Evolutionary conservation across 2,329 filamentous ascomycete species (phyloP).

Genomic region (Cercospora canescens): DNA sequence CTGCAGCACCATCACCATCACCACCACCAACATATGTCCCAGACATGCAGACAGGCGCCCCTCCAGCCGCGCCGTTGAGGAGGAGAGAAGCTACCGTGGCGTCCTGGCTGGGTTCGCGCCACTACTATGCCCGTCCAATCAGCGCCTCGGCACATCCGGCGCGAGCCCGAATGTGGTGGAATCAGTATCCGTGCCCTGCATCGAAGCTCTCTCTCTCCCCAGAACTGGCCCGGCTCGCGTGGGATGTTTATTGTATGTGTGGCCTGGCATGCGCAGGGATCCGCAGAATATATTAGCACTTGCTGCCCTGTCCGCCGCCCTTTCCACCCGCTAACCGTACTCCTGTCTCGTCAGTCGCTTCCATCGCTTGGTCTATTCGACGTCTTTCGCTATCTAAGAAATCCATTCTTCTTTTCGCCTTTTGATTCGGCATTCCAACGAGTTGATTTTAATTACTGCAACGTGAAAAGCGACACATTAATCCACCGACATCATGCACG

Average conservation of each 20-base stretch:
- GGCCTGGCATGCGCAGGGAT: conserved; percentile 2
- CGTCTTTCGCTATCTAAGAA: not conserved
- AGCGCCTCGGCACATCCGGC: not conserved
- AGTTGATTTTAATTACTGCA: not conserved
- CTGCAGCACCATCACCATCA: too few species aligned
- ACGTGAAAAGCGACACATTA: not conserved
- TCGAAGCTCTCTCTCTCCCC: not conserved
- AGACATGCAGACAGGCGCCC: not conserved
- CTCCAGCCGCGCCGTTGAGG: not conserved
- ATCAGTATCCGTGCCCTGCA: not conserved
- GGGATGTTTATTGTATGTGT: not conserved
- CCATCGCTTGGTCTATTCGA: not conserved
- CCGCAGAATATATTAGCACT: not conserved
- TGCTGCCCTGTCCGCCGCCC: not conserved
- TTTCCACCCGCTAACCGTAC: not conserved
- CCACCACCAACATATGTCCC: too few species aligned
- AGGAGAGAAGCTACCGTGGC: not conserved
- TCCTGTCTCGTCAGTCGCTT: not conserved
- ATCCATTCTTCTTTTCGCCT: not conserved
- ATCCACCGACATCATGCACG: conserved; percentile 21
- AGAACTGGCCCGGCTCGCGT: not conserved
- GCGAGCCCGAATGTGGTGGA: not conserved
- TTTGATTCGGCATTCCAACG: not conserved
- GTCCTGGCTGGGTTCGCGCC: not conserved
- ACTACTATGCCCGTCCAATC: not conserved